Evolutionary conservation across 306 rosid genomes (phyloP).

Genomic region (barrel medic (Medicago truncatula)): MtrunA17r5.0-ANR NC_053043.1:31017501-31018000

Average conservation of each 20-base stretch:
- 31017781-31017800: slow-evolving; percentile 13
- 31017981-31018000: slow-evolving; percentile 70
- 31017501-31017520: no score
- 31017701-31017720: neutral
- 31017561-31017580: no score
- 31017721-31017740: neutral
- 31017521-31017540: no score
- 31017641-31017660: neutral
- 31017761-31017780: slow-evolving; percentile 15
- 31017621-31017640: no score
- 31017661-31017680: neutral
- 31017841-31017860: slow-evolving; percentile 2
- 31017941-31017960: slow-evolving; percentile 22
- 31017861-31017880: neutral
- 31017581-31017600: no score
- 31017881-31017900: slow-evolving; percentile 24
- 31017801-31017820: neutral
- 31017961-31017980: slow-evolving; percentile 85
- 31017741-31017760: neutral
- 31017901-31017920: slow-evolving; percentile 24
- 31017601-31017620: no score
- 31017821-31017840: neutral
- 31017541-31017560: no score
- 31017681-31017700: neutral
- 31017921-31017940: slow-evolving; percentile 15